Conservation (phyloP, 768 basidiomycete species). For the Mrakia hoshinonis region DNA sequence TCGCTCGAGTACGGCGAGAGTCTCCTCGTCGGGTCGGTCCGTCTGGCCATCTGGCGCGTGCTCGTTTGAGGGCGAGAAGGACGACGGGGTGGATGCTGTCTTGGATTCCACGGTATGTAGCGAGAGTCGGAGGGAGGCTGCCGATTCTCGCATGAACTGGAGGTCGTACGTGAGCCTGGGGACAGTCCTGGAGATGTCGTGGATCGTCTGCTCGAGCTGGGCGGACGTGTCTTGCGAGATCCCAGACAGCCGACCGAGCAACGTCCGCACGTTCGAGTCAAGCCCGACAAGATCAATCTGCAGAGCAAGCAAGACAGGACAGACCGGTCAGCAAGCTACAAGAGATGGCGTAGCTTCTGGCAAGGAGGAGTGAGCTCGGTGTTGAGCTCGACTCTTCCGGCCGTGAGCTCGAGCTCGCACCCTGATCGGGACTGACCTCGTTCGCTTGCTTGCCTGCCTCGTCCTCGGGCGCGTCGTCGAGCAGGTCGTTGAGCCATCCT, state of each 20-base stretch:
- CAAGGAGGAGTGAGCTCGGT: neutral
- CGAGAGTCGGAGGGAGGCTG: conserved; percentile 61
- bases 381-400: conserved; percentile 31
- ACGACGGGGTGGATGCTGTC: conserved; percentile 36
- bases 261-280: conserved; percentile 63
- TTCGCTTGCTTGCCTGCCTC: conserved; percentile 32
- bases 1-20: conserved; percentile 53
- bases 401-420: conserved; percentile 18
- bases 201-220: conserved; percentile 76
- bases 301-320: neutral
- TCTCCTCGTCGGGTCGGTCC: conserved; percentile 47
- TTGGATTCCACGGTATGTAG: conserved; percentile 56
- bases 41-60: conserved; percentile 30
- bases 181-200: conserved; percentile 82
- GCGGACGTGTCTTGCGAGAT: conserved; percentile 80
- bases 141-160: conserved; percentile 92
- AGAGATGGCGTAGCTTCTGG: neutral
- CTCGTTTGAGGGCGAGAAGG: conserved; percentile 24
- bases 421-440: conserved; percentile 32
- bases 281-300: conserved; percentile 50
- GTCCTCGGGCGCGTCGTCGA: conserved; percentile 40
- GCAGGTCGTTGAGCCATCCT: conserved; percentile 64
- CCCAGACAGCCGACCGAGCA: conserved; percentile 72
- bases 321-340: conserved; percentile 14
- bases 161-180: conserved; percentile 90